Conservation (phyloP, 192 early-diverging fungal genomes). For the Coemansia sp. region DNA sequence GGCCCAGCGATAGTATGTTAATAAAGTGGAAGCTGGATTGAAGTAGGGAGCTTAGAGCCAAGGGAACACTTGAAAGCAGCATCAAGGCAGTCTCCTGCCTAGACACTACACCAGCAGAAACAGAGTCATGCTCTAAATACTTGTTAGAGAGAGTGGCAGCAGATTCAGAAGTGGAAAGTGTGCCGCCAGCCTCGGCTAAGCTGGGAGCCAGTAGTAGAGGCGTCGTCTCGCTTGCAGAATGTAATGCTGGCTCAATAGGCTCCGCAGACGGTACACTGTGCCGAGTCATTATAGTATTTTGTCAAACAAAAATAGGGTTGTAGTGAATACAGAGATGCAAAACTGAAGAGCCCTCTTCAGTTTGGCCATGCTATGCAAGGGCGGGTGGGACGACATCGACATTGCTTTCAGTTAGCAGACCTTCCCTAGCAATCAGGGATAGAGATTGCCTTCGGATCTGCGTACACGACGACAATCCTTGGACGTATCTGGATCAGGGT, state of each 20-base stretch:
- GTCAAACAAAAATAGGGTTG: no score
- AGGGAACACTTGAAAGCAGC: slow-evolving; percentile 3
- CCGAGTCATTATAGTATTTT: background rate
- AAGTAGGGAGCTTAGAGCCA: slow-evolving; percentile 60
- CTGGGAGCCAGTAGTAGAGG: background rate
- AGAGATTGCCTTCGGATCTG: background rate
- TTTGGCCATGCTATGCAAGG: background rate
- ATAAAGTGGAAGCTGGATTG: slow-evolving; percentile 69
- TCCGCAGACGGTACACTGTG: no score
- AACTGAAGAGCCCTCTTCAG: background rate
- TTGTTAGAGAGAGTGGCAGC: slow-evolving; percentile 22
- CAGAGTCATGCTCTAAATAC: slow-evolving; percentile 27
- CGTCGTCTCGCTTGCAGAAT: background rate
- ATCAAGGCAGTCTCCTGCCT: slow-evolving; percentile 17
- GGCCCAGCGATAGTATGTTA: slow-evolving; percentile 67
- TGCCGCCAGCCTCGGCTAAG: background rate
- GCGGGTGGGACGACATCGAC: background rate
- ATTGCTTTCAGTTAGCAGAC: no score
- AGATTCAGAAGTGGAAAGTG: background rate
- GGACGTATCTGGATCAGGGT: background rate
- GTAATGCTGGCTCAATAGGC: background rate
- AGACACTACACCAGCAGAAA: slow-evolving; percentile 1
- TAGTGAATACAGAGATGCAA: background rate
- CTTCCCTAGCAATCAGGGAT: background rate
- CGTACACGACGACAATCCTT: background rate